Evolutionary conservation across 208 protist species (phyloP), one percentile per base, ranked within the genome.

Genomic region (Crithidia bombi): DNA sequence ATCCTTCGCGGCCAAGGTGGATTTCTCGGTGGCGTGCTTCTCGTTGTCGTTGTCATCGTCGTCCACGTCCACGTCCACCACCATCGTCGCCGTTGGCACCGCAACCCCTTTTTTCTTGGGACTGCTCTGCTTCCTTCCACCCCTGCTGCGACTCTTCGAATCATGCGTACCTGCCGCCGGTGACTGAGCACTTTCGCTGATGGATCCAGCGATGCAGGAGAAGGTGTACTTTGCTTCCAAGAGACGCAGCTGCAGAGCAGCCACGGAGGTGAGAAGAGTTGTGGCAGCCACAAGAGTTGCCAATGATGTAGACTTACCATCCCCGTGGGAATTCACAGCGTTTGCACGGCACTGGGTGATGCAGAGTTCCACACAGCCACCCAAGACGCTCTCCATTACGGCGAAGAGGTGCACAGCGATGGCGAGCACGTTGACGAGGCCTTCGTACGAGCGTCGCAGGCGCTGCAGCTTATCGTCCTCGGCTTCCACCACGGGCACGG

Each of bases 31-130:
- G 4, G 21, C 21, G 5, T 51, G 30, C 26, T 21, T 41, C 4
- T 32, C 58, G 5, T 47, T 32, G 2, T 52, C 56, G 25, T 17
- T 14, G 5, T 63, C 32, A 14, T 61, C 55, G 2, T 63, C 54
- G 23, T 63, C 55, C n/a, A 39, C 56, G 41, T 72, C 66, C 35
- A 72, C 66, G n/a, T 63, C 66, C 2, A 67, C 65, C 5, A 63
- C 33, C 21, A 71, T 47, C 5, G 50, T 56, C n/a, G 30, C 11
- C 19, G 46, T 32, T 1, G 36, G 3, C 25, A 23, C 30, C 4
- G 61, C 12, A 15, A 23, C 6, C 11, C 21, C 26, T 39, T 32
- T 58, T 28, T 43, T 66, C 46, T 36, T 66, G 3, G 47, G 61
- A 23, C 47, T 66, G 12, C 33, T 39, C 9, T 46, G 33, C 32